Conservation (phyloP, 2,329 filamentous ascomycete genomes). For the Fusarium paranaense region DNA sequence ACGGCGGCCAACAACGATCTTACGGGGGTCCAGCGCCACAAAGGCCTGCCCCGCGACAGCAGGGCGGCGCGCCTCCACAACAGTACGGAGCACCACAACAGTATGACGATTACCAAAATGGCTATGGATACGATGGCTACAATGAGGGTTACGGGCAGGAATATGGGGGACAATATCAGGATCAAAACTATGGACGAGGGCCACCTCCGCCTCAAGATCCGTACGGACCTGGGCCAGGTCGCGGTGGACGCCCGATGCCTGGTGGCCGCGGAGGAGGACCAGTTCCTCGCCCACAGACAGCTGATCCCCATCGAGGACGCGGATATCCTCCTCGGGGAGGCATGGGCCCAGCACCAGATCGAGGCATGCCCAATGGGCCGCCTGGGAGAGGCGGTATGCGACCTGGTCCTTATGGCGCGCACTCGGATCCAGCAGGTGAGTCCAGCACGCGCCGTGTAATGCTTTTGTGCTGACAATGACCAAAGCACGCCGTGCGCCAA, state of each 20-base stretch:
- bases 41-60: slow-evolving; percentile 54
- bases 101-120: slow-evolving; percentile 60
- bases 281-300: slow-evolving; percentile 55
- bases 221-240: slow-evolving; percentile 56
- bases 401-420: slow-evolving; percentile 54
- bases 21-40: slow-evolving; percentile 61
- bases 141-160: slow-evolving; percentile 55
- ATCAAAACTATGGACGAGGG: slow-evolving; percentile 59
- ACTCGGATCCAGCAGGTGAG: slow-evolving; percentile 58
- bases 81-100: slow-evolving; percentile 54
- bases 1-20: slow-evolving; percentile 58
- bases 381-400: slow-evolving; percentile 54
- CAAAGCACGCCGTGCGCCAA: slow-evolving; percentile 47
- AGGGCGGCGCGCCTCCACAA: slow-evolving; percentile 47
- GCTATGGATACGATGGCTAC: slow-evolving; percentile 60
- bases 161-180: slow-evolving; percentile 56
- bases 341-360: slow-evolving; percentile 45
- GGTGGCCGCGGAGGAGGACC: slow-evolving; percentile 60
- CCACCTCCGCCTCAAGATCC: slow-evolving; percentile 58
- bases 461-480: slow-evolving; percentile 21
- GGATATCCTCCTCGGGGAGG: slow-evolving; percentile 53
- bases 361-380: slow-evolving; percentile 43
- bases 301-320: slow-evolving; percentile 52
- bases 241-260: slow-evolving; percentile 56
- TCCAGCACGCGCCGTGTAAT: slow-evolving; percentile 3